Evolutionary conservation across 2,329 filamentous ascomycete genomes (phyloP).

Genomic region (Penicillium sumatraense): DNA sequence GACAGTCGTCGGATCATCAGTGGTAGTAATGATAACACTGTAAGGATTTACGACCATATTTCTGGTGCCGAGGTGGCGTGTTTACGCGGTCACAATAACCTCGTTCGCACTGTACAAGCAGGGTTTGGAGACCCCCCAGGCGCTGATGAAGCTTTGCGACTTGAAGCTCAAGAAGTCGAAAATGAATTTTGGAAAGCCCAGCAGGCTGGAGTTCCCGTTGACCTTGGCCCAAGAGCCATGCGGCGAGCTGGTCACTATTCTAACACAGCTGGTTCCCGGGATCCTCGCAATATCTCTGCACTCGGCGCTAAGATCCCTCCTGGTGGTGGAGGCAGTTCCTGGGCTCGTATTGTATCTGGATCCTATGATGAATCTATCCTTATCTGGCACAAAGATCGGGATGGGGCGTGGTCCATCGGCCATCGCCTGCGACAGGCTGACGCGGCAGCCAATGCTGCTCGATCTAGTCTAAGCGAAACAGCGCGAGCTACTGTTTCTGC

Average conservation of each 20-base stretch:
- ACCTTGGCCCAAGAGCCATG: constrained; percentile 49
- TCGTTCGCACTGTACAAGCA: constrained; percentile 93
- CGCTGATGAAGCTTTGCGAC: constrained; percentile 73
- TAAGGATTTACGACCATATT: constrained; percentile 89
- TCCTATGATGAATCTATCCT: constrained; percentile 96
- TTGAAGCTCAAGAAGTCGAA: constrained; percentile 75
- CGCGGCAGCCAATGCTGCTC: constrained; percentile 46
- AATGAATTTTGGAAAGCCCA: constrained; percentile 69
- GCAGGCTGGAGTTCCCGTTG: constrained; percentile 49
- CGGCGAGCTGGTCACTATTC: constrained; percentile 56
- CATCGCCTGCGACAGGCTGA: constrained; percentile 72
- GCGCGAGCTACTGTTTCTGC: constrained; percentile 24
- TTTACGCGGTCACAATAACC: constrained; percentile 76
- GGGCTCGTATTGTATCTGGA: constrained; percentile 93
- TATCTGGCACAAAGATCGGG: constrained; percentile 85
- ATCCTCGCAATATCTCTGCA: constrained; percentile 73
- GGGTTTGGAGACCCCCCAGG: constrained; percentile 89
- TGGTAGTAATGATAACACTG: constrained; percentile 93
- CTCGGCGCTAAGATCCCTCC: constrained; percentile 87
- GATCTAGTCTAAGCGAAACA: constrained; percentile 22
- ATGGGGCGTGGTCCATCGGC: constrained; percentile 81
- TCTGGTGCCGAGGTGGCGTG: constrained; percentile 89
- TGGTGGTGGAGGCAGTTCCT: constrained; percentile 84
- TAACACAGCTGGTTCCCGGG: constrained; percentile 72
- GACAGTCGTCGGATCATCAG: constrained; percentile 92